A percentile compares a stretch with the other conserved stretches of the same genome.
Conservation (phyloP, 2,329 filamentous ascomycete genomes). For the Alternaria ventricosa region DNA sequence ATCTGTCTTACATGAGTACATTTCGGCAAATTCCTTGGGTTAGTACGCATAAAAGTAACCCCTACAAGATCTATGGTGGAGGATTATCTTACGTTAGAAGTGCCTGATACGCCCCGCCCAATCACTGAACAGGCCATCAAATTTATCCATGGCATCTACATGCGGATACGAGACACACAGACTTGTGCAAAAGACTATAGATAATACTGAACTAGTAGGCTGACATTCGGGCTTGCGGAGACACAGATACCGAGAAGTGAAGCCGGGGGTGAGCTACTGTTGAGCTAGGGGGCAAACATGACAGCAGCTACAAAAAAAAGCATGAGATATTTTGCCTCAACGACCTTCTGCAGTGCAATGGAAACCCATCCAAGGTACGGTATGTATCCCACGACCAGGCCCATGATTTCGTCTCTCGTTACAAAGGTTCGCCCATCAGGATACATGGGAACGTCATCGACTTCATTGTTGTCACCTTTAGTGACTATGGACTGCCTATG, state of each 20-base stretch:
- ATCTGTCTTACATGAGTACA: neutral
- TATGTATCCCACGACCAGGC: neutral
- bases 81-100: neutral
- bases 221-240: neutral
- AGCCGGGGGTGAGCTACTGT: neutral
- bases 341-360: neutral
- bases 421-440: neutral
- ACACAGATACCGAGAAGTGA: neutral
- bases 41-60: neutral
- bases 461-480: neutral
- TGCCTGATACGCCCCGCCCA: neutral
- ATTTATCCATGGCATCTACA: neutral
- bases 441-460: neutral
- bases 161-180: neutral
- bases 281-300: neutral
- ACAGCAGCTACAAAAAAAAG: neutral
- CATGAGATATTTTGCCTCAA: neutral
- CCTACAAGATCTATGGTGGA: neutral
- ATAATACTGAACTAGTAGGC: neutral
- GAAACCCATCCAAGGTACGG: neutral
- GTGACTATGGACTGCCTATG: neutral
- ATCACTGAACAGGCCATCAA: neutral
- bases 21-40: neutral
- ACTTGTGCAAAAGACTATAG: neutral
- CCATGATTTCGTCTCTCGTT: neutral